Evolutionary conservation across 1,284 basidiomycete genomes (phyloP), one percentile per base, ranked within the genome.

Genomic region (Ustilago shanxiensis): DNA sequence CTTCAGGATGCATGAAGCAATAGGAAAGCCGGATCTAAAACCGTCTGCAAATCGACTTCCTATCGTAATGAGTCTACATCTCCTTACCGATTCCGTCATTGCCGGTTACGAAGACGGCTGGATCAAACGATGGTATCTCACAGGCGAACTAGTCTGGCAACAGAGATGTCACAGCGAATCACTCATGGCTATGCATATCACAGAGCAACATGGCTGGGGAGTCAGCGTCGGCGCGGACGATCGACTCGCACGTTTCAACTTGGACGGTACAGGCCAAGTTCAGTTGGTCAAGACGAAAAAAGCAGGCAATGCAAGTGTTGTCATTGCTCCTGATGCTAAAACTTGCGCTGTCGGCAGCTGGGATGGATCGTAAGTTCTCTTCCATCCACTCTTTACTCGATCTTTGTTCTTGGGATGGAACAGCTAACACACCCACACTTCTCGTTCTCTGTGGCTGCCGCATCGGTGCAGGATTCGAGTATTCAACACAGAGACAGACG

Each of bases 21-120:
- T 95, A 49, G 45, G 53, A 2, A 33, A 41, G 18, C 71, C 78
- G 0, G 62, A 74, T 47, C 64, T 74, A 29, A 45, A 59, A 18
- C 5, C 45, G 2, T 13, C 59, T 1, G 55, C 66, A 2, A 60
- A 22, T 5, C 51, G 67, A 7, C 39, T 62, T 16, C 65, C 94
- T 1, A 92, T 95, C 61, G 90, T 95, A 72, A 96, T 95, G 95
- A 90, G 91, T 0, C 86, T 95, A 65, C 92, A 94, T 77, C 87
- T 96, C 24, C 90, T 89, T 75, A 35, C 31, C 0, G 16, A 28
- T 13, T 56, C 22, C 2, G 86, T 93, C 0, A 85, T 94, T 0
- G 89, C 90, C 31, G 92, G 90, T 1, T 95, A 93, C 82, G 95
- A 97, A 87, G 92, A 92, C 72, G 95, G 95, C 1, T 88, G 89